phyloP scores from a whole-genome alignment of 371 early-diverging fungal species.

The Sanchytrium tribonematis region DNA sequence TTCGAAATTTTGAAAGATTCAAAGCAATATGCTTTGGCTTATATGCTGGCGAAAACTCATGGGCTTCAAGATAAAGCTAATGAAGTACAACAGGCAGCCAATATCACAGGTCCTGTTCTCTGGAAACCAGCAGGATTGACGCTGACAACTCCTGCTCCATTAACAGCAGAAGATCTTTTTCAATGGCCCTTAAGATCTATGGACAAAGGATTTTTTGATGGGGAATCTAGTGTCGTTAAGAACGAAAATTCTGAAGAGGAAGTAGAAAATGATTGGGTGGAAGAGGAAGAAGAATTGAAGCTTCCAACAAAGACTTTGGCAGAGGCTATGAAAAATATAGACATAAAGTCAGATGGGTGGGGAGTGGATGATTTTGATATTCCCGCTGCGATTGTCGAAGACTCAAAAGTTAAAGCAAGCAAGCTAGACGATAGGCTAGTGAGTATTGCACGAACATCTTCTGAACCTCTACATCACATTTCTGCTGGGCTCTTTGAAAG shows the following conservation, averaged over 20 bases:
- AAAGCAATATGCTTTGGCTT: slow-evolving; percentile 64
- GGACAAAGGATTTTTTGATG: not conserved
- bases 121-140: not conserved
- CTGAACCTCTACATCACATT: slow-evolving; percentile 60
- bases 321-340: not conserved
- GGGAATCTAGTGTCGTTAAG: not conserved
- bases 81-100: not conserved
- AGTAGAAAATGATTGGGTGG: not conserved
- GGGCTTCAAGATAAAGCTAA: slow-evolving; percentile 55
- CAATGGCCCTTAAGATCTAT: not conserved
- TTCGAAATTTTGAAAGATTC: slow-evolving; percentile 43
- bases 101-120: not conserved
- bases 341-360: slow-evolving; percentile 25
- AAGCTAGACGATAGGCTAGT: slow-evolving; percentile 27
- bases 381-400: slow-evolving; percentile 15
- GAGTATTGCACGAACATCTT: slow-evolving; percentile 32
- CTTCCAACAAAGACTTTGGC: not conserved
- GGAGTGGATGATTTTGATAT: slow-evolving; percentile 30
- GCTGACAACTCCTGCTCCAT: not conserved
- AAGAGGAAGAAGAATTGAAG: not conserved
- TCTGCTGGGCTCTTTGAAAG: slow-evolving; percentile 26
- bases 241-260: not conserved
- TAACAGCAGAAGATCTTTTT: not conserved
- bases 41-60: slow-evolving; percentile 54
- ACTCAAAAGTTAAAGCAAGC: slow-evolving; percentile 25